A percentile compares a stretch with the other conserved stretches of the same genome.
phyloP scores from a whole-genome alignment of 345 rosid species.

The Psidium friedrichsthalianum region DNA sequence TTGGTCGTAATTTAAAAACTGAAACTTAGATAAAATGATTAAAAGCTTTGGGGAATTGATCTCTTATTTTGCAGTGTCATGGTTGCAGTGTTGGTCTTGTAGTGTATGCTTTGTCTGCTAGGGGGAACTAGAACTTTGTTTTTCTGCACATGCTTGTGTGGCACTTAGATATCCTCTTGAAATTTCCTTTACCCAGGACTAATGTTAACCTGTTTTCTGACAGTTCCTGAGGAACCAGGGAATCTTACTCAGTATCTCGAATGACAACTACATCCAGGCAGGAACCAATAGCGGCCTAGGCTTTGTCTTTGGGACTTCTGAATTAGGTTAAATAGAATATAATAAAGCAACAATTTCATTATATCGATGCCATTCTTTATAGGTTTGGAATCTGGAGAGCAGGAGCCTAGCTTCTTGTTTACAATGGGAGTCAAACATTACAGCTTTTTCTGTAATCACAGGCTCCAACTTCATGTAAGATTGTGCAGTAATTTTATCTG shows the following conservation, averaged over 20 bases:
- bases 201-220: slow-evolving; percentile 8
- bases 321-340: background rate
- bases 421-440: slow-evolving; percentile 51
- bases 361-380: slow-evolving; percentile 4
- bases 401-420: slow-evolving; percentile 28
- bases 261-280: slow-evolving; percentile 58
- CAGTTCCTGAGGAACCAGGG: slow-evolving; percentile 68
- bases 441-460: slow-evolving; percentile 46
- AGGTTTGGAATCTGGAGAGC: slow-evolving; percentile 64
- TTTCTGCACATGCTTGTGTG: background rate
- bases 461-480: slow-evolving; percentile 56
- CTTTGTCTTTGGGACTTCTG: background rate
- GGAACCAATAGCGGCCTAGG: background rate
- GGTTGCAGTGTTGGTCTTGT: background rate
- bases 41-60: background rate
- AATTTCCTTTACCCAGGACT: background rate
- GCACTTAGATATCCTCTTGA: background rate
- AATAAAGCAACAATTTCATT: background rate
- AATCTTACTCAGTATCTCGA: slow-evolving; percentile 37
- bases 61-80: background rate
- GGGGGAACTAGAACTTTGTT: background rate
- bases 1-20: background rate
- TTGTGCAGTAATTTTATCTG: background rate
- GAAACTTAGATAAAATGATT: background rate
- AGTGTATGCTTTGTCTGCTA: background rate